These are phyloP conservation scores for Metschnikowia cerradonensis DNA, from an alignment of 805 yeast genomes.

Conservation along the genomic window DNA sequence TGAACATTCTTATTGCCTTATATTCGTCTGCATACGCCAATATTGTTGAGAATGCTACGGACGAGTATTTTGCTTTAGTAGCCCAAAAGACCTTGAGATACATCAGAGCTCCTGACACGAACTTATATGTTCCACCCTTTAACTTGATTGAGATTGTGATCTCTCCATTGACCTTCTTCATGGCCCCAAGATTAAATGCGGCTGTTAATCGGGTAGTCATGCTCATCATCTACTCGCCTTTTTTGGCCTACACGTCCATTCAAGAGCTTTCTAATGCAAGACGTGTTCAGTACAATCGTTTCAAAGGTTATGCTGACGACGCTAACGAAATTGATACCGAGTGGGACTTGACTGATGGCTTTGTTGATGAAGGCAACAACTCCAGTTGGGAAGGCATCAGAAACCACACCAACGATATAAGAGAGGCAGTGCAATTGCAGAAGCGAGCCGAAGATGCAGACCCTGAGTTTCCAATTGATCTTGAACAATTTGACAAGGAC, in stretches of 20 bases:
- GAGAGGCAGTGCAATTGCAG: constrained; percentile 44
- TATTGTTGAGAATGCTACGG: constrained; percentile 77
- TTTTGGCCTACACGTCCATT: constrained; percentile 54
- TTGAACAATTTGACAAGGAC: constrained; percentile 45
- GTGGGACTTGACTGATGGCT: constrained; percentile 84
- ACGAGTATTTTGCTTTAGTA: constrained; percentile 79
- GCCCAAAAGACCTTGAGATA: constrained; percentile 81
- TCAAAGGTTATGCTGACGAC: constrained; percentile 64
- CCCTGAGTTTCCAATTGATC: constrained; percentile 58
- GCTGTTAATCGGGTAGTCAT: constrained; percentile 52
- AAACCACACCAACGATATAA: constrained; percentile 36
- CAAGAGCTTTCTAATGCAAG: constrained; percentile 66
- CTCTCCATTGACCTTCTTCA: constrained; percentile 28
- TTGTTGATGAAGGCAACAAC: constrained; percentile 27
- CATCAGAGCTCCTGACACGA: constrained; percentile 83
- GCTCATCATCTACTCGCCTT: constrained; percentile 66
- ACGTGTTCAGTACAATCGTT: constrained; percentile 67
- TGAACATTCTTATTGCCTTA: constrained; percentile 80
- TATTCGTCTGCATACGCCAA: constrained; percentile 80
- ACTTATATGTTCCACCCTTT: constrained; percentile 81
- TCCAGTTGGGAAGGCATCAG: constrained; percentile 36
- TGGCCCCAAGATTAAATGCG: constrained; percentile 33
- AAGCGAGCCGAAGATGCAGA: constrained; percentile 63
- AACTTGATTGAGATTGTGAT: constrained; percentile 61
- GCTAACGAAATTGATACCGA: constrained; percentile 73